phyloP scores from a whole-genome alignment of 148 eudicot genomes.

The Limonium bicolor region DNA sequence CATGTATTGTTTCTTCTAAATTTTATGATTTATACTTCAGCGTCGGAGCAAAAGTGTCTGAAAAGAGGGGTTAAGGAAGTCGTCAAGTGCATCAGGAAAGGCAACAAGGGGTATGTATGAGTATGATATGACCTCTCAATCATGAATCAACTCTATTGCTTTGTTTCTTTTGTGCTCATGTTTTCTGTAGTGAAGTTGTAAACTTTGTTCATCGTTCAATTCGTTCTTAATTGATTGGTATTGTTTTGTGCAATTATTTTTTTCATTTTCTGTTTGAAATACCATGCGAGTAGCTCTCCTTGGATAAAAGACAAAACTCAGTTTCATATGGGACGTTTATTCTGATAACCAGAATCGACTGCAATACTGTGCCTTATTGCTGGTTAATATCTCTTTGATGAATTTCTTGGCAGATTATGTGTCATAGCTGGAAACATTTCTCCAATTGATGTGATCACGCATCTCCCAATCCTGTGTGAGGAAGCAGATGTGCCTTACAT shows the following conservation, averaged over 20 bases:
- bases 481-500: slow-evolving; percentile 83
- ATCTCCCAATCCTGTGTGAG: slow-evolving; percentile 82
- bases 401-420: slow-evolving; percentile 48
- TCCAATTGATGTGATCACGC: slow-evolving; percentile 96
- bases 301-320: neutral
- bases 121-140: neutral
- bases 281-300: neutral
- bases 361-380: neutral
- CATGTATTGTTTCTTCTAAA: neutral
- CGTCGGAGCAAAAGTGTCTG: slow-evolving; percentile 88
- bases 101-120: slow-evolving; percentile 61
- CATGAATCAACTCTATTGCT: too few relatives aligned
- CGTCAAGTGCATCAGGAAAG: slow-evolving; percentile 80
- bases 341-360: too few relatives aligned
- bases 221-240: neutral
- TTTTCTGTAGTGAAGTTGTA: too few relatives aligned
- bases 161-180: too few relatives aligned
- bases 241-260: neutral
- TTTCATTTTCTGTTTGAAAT: neutral
- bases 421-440: slow-evolving; percentile 97
- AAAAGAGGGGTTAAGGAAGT: slow-evolving; percentile 98
- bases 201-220: neutral
- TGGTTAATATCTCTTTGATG: neutral
- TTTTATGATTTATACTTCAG: slow-evolving; percentile 14
- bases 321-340: neutral